phyloP scores from a whole-genome alignment of 257 asterid genomes.

The Phtheirospermum japonicum region DNA sequence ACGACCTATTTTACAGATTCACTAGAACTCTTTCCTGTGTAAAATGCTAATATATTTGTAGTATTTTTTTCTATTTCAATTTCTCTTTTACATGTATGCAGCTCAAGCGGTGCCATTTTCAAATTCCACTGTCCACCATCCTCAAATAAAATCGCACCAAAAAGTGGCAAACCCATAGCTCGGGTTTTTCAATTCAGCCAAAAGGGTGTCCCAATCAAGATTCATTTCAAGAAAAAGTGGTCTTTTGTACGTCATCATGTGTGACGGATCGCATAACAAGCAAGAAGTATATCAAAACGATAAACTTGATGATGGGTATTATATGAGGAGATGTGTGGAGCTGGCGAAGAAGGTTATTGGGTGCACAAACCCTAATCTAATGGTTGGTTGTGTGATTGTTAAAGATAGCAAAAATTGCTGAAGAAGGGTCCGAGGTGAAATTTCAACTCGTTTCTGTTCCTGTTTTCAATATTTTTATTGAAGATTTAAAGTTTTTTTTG shows the following conservation, averaged over 20 bases:
- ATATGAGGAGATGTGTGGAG: slow-evolving; percentile 82
- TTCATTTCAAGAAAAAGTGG: slow-evolving; percentile 32
- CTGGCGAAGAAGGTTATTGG: slow-evolving; percentile 81
- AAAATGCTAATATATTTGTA: no score
- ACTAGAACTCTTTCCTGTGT: background rate
- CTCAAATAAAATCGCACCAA: slow-evolving; percentile 26
- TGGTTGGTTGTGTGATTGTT: slow-evolving; percentile 96
- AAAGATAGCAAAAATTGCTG: slow-evolving; percentile 78
- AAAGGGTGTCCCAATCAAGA: slow-evolving; percentile 39
- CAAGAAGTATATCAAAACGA: slow-evolving; percentile 23
- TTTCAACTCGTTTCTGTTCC: background rate
- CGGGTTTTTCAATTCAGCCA: slow-evolving; percentile 40
- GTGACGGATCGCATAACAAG: slow-evolving; percentile 31
- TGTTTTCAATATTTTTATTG: background rate
- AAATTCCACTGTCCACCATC: slow-evolving; percentile 23
- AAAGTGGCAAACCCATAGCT: slow-evolving; percentile 28
- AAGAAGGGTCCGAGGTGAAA: slow-evolving; percentile 90
- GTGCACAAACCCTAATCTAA: slow-evolving; percentile 86
- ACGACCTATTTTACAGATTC: no score
- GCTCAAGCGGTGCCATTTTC: slow-evolving; percentile 39
- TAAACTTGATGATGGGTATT: slow-evolving; percentile 53
- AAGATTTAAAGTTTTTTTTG: background rate
- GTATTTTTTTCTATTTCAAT: background rate
- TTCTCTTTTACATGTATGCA: slow-evolving; percentile 29
- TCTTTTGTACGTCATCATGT: slow-evolving; percentile 35